A percentile compares a stretch with the other conserved stretches of the same genome.
These are phyloP conservation scores for Marvania coccoides DNA, from an alignment of 139 green algal genomes.

Conservation along the genomic window DNA sequence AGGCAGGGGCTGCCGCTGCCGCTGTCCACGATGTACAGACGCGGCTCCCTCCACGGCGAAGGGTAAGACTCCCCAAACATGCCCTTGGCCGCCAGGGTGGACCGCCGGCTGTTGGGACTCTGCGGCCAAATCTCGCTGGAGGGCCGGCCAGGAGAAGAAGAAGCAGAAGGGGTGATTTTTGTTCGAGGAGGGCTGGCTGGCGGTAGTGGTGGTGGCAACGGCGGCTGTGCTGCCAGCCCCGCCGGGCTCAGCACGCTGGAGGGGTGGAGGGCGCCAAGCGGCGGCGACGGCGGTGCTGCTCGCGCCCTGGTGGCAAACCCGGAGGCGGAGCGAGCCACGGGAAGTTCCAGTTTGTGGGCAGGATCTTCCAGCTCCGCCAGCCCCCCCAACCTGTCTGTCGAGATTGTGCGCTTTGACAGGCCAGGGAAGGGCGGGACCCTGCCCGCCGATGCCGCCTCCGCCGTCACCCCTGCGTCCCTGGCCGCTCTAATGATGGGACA, in stretches of 20 bases:
- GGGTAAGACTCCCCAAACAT: conserved; percentile 32
- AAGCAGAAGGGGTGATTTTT: too few relatives aligned
- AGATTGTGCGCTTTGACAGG: conserved; percentile 22
- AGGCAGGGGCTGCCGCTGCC: conserved; percentile 90
- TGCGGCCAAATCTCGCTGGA: too few relatives aligned
- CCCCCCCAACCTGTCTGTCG: conserved; percentile 16
- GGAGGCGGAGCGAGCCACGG: neutral
- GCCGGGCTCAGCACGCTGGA: too few relatives aligned
- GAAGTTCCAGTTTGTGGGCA: neutral
- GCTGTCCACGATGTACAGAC: conserved; percentile 73
- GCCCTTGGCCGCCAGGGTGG: conserved; percentile 2
- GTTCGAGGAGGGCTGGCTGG: too few relatives aligned
- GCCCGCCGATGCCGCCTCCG: conserved; percentile 18
- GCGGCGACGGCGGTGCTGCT: neutral
- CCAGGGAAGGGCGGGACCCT: conserved; percentile 40
- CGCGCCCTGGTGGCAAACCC: neutral
- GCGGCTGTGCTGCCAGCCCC: too few relatives aligned
- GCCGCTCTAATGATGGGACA: conserved; percentile 56
- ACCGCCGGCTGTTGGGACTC: too few relatives aligned
- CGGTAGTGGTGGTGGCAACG: too few relatives aligned
- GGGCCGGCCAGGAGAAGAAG: too few relatives aligned
- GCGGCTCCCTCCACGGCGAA: conserved; percentile 14
- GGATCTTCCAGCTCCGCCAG: neutral
- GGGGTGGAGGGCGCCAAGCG: too few relatives aligned
- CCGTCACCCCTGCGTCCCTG: conserved; percentile 36